These are phyloP conservation scores for Ascochyta pisi DNA, from an alignment of 2,329 filamentous ascomycete genomes.

Conservation along the genomic window DNA sequence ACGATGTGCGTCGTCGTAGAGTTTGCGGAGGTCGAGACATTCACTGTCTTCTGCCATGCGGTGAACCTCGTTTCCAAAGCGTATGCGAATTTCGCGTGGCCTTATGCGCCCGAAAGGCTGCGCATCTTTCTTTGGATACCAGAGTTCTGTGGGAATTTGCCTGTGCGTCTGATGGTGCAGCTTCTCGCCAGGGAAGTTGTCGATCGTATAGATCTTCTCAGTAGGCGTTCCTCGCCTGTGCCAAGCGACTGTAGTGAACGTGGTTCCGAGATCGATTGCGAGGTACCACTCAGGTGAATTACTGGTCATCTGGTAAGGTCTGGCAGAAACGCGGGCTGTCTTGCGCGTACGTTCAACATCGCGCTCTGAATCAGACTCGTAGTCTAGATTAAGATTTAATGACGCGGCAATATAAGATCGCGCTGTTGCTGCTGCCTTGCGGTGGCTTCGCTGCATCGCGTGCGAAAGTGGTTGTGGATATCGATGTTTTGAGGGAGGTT, in stretches of 20 bases:
- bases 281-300: background rate
- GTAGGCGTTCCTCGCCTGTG: background rate
- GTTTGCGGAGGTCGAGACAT: background rate
- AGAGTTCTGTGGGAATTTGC: slow-evolving; percentile 20
- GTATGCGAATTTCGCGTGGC: slow-evolving; percentile 1
- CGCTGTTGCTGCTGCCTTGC: background rate
- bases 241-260: slow-evolving; percentile 16
- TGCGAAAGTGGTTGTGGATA: background rate
- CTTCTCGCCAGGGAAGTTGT: slow-evolving; percentile 17
- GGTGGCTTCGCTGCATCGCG: background rate
- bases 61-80: slow-evolving; percentile 16
- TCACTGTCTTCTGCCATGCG: slow-evolving; percentile 4
- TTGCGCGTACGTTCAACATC: background rate
- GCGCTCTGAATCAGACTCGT: background rate
- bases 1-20: background rate
- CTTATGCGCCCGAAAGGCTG: background rate
- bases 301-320: background rate
- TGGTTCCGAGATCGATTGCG: slow-evolving; percentile 25
- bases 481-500: background rate
- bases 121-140: slow-evolving; percentile 6
- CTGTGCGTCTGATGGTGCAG: background rate
- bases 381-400: background rate
- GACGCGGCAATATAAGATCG: background rate
- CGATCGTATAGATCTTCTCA: background rate
- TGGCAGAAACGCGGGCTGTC: background rate